These are phyloP conservation scores for Fusarium heterosporum DNA, from an alignment of 2,329 filamentous ascomycete genomes.

Conservation along the genomic window DNA sequence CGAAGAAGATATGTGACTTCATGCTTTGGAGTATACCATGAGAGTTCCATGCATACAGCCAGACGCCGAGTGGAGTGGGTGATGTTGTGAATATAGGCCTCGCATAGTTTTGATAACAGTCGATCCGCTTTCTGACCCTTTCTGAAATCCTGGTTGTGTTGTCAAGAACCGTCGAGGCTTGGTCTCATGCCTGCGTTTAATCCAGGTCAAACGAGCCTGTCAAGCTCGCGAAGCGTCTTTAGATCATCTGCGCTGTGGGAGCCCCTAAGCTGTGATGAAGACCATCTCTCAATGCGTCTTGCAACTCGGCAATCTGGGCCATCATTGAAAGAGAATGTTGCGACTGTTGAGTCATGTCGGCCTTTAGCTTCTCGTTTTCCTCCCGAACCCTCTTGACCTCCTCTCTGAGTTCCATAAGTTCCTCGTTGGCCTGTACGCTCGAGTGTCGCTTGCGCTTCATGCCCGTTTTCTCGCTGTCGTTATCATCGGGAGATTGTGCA, in stretches of 20 bases:
- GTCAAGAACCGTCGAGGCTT: constrained; percentile 6
- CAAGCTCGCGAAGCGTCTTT: constrained; percentile 19
- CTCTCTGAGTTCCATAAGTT: constrained; percentile 68
- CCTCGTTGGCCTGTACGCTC: constrained; percentile 53
- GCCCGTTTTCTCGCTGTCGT: constrained; percentile 59
- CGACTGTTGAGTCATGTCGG: constrained; percentile 62
- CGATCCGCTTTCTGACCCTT: background rate
- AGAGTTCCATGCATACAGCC: constrained; percentile 26
- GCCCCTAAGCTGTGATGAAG: constrained; percentile 52
- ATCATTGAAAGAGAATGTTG: constrained; percentile 61
- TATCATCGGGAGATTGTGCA: constrained; percentile 58
- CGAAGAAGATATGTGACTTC: background rate
- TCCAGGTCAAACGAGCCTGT: background rate
- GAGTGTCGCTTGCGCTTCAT: constrained; percentile 61
- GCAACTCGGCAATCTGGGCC: constrained; percentile 61
- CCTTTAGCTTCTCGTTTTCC: constrained; percentile 71
- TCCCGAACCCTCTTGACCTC: constrained; percentile 75
- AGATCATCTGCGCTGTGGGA: constrained; percentile 58
- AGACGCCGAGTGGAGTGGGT: constrained; percentile 41
- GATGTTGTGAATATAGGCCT: constrained; percentile 1
- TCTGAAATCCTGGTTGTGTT: background rate
- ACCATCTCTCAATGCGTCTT: constrained; percentile 56
- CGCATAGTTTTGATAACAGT: background rate
- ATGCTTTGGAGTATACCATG: constrained; percentile 13
- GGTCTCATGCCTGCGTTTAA: background rate